Conservation (phyloP, 345 rosid genomes). For the Moricandia moricandioides region DNA sequence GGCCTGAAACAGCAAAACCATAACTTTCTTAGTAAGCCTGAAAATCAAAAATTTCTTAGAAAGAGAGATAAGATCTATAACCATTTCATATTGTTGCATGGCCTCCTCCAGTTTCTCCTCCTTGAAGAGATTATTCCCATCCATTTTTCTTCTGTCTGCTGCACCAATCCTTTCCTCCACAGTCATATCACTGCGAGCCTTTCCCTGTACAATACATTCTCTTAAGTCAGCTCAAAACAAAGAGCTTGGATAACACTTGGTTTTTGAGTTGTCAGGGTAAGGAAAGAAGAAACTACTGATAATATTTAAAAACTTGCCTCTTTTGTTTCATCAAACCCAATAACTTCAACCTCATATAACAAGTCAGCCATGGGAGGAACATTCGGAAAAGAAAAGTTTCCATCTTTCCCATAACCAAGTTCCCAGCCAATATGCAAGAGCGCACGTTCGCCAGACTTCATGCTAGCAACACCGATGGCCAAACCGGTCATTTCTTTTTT, state of each 20-base stretch:
- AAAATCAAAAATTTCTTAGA: background rate
- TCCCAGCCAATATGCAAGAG: conserved; percentile 85
- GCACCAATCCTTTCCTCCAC: conserved; percentile 92
- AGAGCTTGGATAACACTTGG: conserved; percentile 17
- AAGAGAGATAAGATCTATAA: conserved; percentile 41
- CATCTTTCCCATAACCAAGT: conserved; percentile 89
- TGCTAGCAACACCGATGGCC: conserved; percentile 77
- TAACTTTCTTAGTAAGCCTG: background rate
- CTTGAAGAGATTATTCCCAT: conserved; percentile 77
- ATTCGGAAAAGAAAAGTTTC: conserved; percentile 92
- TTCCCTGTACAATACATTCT: conserved; percentile 55
- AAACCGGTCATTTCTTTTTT: conserved; percentile 88
- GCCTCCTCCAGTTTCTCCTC: conserved; percentile 91
- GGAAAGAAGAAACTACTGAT: background rate
- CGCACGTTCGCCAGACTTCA: conserved; percentile 91
- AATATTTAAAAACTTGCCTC: conserved; percentile 62
- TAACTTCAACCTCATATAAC: conserved; percentile 84
- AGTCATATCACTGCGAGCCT: conserved; percentile 94
- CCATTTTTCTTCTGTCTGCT: conserved; percentile 92
- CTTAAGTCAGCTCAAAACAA: conserved; percentile 12
- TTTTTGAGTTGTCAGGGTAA: background rate
- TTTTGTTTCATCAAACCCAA: conserved; percentile 90
- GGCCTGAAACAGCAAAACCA: conserved; percentile 52
- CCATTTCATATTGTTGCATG: conserved; percentile 98
- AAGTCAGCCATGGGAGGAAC: conserved; percentile 92